These are phyloP conservation scores for Ramaria sp. DNA, from an alignment of 768 basidiomycete species.

Conservation along the genomic window DNA sequence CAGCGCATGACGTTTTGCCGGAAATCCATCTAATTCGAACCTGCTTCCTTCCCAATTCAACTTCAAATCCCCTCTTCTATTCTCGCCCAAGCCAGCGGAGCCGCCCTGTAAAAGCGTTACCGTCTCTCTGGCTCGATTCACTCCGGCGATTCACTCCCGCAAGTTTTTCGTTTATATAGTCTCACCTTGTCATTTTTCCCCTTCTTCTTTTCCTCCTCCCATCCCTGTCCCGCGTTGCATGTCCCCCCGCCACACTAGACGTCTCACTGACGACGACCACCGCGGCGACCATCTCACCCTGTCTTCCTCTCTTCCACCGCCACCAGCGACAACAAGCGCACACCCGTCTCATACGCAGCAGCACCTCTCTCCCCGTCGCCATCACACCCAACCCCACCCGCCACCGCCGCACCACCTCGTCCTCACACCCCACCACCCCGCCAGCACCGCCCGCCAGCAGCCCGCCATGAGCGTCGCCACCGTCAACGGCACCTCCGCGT, in stretches of 20 bases:
- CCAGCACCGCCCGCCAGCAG: background rate
- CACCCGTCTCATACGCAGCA: background rate
- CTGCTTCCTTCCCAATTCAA: too few relatives aligned
- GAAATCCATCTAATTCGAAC: too few relatives aligned
- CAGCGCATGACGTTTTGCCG: too few relatives aligned
- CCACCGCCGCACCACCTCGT: background rate
- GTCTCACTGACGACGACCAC: constrained; percentile 38
- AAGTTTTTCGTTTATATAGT: constrained; percentile 27
- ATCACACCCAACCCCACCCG: background rate
- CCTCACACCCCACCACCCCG: background rate
- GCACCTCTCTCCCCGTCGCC: background rate
- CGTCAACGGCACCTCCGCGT: background rate
- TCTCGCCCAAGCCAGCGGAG: too few relatives aligned
- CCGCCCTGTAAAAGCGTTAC: too few relatives aligned
- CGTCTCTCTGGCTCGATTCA: constrained; percentile 16
- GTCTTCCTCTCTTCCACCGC: background rate
- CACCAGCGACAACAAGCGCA: too few relatives aligned
- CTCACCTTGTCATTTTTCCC: constrained; percentile 15
- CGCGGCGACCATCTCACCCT: too few relatives aligned
- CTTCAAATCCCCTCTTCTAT: too few relatives aligned
- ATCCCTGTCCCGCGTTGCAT: constrained; percentile 27
- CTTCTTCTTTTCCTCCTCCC: constrained; percentile 19
- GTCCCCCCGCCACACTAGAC: constrained; percentile 45
- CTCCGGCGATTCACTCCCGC: constrained; percentile 31
- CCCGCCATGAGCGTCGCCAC: constrained; percentile 1